Conservation (phyloP, 2,329 filamentous ascomycete genomes). For the Cryphonectria radicalis region DNA sequence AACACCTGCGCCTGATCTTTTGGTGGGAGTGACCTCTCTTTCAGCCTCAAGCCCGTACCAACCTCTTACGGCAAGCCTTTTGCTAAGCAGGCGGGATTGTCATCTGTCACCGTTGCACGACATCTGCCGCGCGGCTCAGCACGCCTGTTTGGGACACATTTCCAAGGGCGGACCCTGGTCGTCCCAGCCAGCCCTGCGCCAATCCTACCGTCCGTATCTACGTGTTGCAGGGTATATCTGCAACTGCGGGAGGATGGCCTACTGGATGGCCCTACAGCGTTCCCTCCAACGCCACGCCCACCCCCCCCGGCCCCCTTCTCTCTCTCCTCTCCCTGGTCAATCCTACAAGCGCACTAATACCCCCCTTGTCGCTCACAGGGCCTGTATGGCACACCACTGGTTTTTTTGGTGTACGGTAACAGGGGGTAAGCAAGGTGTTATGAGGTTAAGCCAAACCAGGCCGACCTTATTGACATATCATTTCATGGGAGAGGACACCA, state of each 20-base stretch:
- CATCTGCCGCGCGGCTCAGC: slow-evolving; percentile 6
- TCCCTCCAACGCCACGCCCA: background rate
- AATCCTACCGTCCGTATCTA: background rate
- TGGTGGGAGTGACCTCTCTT: background rate
- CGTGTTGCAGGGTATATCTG: background rate
- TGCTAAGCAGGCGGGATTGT: background rate
- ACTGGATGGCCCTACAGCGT: background rate
- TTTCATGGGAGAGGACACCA: background rate
- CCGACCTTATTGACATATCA: background rate
- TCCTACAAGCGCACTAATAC: background rate
- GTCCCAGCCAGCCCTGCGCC: background rate
- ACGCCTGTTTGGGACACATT: background rate
- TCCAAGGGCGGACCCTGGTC: background rate
- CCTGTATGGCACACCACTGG: background rate
- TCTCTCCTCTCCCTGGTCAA: background rate
- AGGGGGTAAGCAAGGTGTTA: background rate
- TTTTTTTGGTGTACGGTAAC: background rate
- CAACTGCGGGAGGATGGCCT: background rate
- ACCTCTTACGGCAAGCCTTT: background rate
- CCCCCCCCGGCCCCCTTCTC: background rate
- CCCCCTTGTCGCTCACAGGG: slow-evolving; percentile 1
- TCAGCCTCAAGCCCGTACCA: slow-evolving; percentile 7
- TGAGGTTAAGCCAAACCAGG: background rate
- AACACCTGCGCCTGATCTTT: background rate
- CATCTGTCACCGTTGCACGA: background rate